Conservation (phyloP, 441 rosid species). For the Caryocar brasiliense region DNA sequence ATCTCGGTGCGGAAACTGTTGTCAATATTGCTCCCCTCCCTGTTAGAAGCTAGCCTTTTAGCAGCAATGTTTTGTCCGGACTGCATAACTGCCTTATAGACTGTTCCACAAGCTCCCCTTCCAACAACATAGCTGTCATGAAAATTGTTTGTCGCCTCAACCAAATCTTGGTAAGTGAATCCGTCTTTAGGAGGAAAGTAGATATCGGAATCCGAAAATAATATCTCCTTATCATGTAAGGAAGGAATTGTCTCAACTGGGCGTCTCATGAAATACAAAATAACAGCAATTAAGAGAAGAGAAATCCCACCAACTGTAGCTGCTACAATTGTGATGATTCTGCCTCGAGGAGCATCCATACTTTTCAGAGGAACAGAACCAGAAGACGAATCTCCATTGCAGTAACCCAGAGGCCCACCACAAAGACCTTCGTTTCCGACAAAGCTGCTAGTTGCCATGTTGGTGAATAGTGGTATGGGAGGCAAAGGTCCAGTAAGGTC, state of each 20-base stretch:
- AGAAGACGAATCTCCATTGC: conserved; percentile 34
- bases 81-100: conserved; percentile 73
- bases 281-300: conserved; percentile 51
- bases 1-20: conserved; percentile 90
- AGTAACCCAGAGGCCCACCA: conserved; percentile 57
- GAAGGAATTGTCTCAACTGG: conserved; percentile 41
- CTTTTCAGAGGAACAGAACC: conserved; percentile 22
- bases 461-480: conserved; percentile 41
- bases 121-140: conserved; percentile 70
- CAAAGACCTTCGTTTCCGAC: conserved; percentile 75
- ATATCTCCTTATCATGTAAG: conserved; percentile 37
- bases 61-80: conserved; percentile 73
- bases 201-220: conserved; percentile 49
- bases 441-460: conserved; percentile 64
- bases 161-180: conserved; percentile 63
- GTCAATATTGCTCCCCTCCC: conserved; percentile 73
- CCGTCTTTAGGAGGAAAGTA: conserved; percentile 81
- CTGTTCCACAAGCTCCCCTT: conserved; percentile 88
- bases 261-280: conserved; percentile 57
- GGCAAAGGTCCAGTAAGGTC: conserved; percentile 74
- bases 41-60: conserved; percentile 62
- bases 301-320: conserved; percentile 68
- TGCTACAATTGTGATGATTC: conserved; percentile 46
- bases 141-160: conserved; percentile 69
- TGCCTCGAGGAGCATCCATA: conserved; percentile 33